Evolutionary conservation across 306 rosid species (phyloP).

Genomic region (Styphnolobium japonicum): DNA sequence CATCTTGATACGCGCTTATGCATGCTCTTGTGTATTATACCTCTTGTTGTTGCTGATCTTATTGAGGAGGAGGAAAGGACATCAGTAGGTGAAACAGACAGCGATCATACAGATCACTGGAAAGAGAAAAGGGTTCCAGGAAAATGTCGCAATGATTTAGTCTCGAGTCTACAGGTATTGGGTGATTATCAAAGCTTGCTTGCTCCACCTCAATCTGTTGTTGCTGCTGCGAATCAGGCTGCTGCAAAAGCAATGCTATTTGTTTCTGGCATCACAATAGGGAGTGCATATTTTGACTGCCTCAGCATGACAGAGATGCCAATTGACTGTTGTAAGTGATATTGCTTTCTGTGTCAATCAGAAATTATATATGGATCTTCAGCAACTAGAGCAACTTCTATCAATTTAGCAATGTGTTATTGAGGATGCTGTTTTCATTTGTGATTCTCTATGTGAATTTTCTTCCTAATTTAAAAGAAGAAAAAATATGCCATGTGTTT

Average conservation of each 20-base stretch:
- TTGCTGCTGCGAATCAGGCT: constrained; percentile 82
- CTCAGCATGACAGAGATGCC: constrained; percentile 73
- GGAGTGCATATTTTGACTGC: constrained; percentile 77
- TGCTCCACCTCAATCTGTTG: constrained; percentile 72
- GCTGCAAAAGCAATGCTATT: constrained; percentile 87
- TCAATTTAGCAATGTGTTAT: background rate
- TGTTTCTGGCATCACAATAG: constrained; percentile 67
- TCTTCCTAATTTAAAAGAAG: background rate
- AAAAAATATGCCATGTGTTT: background rate
- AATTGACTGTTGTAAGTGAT: constrained; percentile 67
- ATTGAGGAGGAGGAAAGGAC: constrained; percentile 79
- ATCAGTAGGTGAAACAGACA: constrained; percentile 45
- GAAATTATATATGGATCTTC: background rate
- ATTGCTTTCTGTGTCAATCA: constrained; percentile 16
- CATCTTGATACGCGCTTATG: constrained; percentile 88
- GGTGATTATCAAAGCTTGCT: constrained; percentile 88
- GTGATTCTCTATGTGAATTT: background rate
- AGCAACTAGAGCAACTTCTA: background rate
- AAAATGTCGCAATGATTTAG: constrained; percentile 60
- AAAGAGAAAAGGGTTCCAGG: constrained; percentile 60
- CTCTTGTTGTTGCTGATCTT: constrained; percentile 80
- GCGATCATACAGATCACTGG: constrained; percentile 46
- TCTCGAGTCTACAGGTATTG: constrained; percentile 74
- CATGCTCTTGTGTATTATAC: constrained; percentile 78
- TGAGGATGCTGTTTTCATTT: background rate